These are phyloP conservation scores for Pseudonitzschia pungens DNA, from an alignment of 108 stramenopile genomes.

Conservation along the genomic window DNA sequence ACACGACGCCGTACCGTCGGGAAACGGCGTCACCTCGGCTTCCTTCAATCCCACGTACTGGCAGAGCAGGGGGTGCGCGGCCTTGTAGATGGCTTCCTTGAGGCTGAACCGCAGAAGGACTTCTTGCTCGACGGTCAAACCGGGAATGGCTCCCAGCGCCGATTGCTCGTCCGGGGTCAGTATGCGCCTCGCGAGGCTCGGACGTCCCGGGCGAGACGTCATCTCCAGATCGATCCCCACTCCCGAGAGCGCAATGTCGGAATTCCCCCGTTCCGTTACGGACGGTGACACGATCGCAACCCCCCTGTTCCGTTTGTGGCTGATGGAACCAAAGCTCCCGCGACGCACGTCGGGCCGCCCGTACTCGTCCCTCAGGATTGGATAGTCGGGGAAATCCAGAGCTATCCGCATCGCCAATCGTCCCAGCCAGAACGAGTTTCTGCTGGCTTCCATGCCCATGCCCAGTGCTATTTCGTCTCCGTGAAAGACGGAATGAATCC, in stretches of 20 bases:
- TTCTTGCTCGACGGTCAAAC: slow-evolving; percentile 69
- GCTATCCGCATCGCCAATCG: slow-evolving; percentile 74
- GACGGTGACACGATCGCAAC: slow-evolving; percentile 44
- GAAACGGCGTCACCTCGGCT: slow-evolving; percentile 69
- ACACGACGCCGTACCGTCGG: slow-evolving; percentile 75
- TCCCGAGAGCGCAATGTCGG: slow-evolving; percentile 30
- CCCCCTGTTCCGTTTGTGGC: slow-evolving; percentile 61
- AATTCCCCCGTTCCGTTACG: slow-evolving; percentile 24
- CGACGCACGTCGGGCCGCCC: slow-evolving; percentile 56
- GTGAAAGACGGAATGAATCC: slow-evolving; percentile 49
- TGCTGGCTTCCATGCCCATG: slow-evolving; percentile 25
- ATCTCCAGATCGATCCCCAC: slow-evolving; percentile 82
- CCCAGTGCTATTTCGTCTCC: slow-evolving; percentile 66
- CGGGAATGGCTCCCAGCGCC: slow-evolving; percentile 54
- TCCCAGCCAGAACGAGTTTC: slow-evolving; percentile 67
- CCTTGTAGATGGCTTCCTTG: slow-evolving; percentile 88
- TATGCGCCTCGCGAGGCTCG: slow-evolving; percentile 58
- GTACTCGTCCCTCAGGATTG: slow-evolving; percentile 65
- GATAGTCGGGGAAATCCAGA: slow-evolving; percentile 35
- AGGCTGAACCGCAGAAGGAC: slow-evolving; percentile 80
- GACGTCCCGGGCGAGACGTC: slow-evolving; percentile 41
- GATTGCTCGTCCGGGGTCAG: slow-evolving; percentile 61
- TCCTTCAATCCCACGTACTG: slow-evolving; percentile 87
- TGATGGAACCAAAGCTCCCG: slow-evolving; percentile 55
- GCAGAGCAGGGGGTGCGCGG: slow-evolving; percentile 75